Evolutionary conservation across 2,329 filamentous ascomycete genomes (phyloP).

Genomic region (Aureobasidium pullulans): DNA sequence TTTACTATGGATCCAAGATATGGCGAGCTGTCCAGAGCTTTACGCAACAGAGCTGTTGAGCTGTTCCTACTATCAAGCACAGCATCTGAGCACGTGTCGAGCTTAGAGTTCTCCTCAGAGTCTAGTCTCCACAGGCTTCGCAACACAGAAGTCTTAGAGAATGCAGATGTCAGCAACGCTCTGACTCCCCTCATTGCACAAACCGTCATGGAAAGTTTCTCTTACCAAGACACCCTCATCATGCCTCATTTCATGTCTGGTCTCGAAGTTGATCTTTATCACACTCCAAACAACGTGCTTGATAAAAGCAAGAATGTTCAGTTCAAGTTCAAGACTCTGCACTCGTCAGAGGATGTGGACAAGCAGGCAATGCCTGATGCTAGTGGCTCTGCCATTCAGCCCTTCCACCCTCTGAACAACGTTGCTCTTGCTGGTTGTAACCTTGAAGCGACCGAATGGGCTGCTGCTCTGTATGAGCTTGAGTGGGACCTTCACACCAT

Average conservation of each 20-base stretch:
- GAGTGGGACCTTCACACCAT: conserved; percentile 15
- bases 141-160: conserved; percentile 18
- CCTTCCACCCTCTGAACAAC: conserved; percentile 42
- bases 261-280: neutral
- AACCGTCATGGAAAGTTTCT: conserved; percentile 20
- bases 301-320: neutral
- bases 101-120: conserved; percentile 27
- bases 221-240: conserved; percentile 22
- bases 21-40: conserved; percentile 89
- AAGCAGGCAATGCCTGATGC: conserved; percentile 15
- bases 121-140: conserved; percentile 33
- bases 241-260: neutral
- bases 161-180: conserved; percentile 23
- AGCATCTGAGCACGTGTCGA: neutral
- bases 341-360: neutral
- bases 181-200: neutral
- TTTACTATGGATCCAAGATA: conserved; percentile 87
- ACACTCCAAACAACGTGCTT: neutral
- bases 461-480: conserved; percentile 15
- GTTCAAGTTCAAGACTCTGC: neutral
- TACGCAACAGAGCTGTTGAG: conserved; percentile 92
- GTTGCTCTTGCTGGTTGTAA: conserved; percentile 31
- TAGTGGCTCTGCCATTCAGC: conserved; percentile 28
- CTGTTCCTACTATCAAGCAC: conserved; percentile 55
- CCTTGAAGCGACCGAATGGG: neutral